Conservation (phyloP, 257 asterid species). For the Nicotiana benthamiana region DNA sequence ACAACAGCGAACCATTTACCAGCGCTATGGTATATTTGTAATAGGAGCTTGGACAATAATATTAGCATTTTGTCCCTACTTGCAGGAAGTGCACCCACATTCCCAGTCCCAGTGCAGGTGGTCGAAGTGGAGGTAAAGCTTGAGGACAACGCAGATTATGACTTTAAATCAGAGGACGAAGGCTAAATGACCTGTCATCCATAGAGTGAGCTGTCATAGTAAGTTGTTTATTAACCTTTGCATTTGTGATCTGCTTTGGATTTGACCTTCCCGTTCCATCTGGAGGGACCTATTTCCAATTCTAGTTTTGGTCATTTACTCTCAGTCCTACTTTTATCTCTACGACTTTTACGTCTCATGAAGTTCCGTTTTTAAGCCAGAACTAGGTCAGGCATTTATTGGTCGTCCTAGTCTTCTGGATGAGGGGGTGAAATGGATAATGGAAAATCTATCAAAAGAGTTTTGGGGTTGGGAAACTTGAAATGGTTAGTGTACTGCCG, state of each 20-base stretch:
- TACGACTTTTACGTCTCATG: not conserved
- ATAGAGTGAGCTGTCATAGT: conserved; percentile 5
- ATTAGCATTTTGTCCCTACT: not conserved
- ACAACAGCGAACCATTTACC: not conserved
- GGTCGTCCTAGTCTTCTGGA: not conserved
- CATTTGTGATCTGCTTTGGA: not conserved
- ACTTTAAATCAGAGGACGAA: conserved; percentile 20
- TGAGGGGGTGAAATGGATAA: not conserved
- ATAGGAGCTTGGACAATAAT: not conserved
- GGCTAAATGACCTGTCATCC: conserved; percentile 5
- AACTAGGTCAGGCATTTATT: not conserved
- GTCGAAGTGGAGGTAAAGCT: conserved; percentile 25
- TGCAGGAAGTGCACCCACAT: conserved; percentile 27
- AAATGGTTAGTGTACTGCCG: not conserved
- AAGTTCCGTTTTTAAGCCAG: not conserved
- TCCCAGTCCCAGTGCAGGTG: conserved; percentile 16
- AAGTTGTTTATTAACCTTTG: not conserved
- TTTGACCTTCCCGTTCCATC: not conserved
- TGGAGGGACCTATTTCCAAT: not conserved
- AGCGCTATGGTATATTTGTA: not conserved
- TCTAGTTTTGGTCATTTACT: not conserved
- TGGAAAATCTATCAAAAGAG: not conserved
- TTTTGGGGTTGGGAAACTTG: not conserved
- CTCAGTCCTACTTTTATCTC: not conserved
- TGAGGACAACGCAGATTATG: conserved; percentile 6